These are phyloP conservation scores for Dothistroma pini DNA, from an alignment of 2,329 filamentous ascomycete species.

Conservation along the genomic window DNA sequence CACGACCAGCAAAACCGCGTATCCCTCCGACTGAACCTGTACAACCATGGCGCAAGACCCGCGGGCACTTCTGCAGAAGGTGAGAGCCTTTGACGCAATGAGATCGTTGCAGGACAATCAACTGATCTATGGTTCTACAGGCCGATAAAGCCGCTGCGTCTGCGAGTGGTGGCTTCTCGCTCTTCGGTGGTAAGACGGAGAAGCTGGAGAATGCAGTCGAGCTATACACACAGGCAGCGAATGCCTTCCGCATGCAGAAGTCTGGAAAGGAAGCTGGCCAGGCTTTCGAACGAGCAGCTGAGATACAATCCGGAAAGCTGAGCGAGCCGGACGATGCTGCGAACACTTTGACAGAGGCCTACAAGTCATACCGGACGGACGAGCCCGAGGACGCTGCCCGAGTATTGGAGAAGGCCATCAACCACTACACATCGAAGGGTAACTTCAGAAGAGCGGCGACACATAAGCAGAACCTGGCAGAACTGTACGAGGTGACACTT, in stretches of 20 bases:
- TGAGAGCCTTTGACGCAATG: slow-evolving; percentile 36
- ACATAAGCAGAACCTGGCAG: slow-evolving; percentile 83
- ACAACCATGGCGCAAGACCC: slow-evolving; percentile 69
- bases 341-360: slow-evolving; percentile 83
- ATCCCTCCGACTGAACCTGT: neutral
- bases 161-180: slow-evolving; percentile 76
- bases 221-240: slow-evolving; percentile 81
- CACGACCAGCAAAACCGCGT: neutral
- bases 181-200: slow-evolving; percentile 82
- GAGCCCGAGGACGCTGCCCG: slow-evolving; percentile 78
- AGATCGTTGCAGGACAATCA: neutral
- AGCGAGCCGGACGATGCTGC: slow-evolving; percentile 92
- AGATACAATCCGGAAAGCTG: slow-evolving; percentile 72
- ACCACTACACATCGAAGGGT: slow-evolving; percentile 81
- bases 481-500: slow-evolving; percentile 79
- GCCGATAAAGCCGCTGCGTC: slow-evolving; percentile 78
- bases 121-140: slow-evolving; percentile 45
- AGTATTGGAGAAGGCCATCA: slow-evolving; percentile 74
- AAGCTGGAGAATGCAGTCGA: slow-evolving; percentile 90
- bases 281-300: slow-evolving; percentile 80
- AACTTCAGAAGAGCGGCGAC: slow-evolving; percentile 89
- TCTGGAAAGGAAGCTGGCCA: slow-evolving; percentile 80
- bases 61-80: slow-evolving; percentile 73
- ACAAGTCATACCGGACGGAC: slow-evolving; percentile 88
- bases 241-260: slow-evolving; percentile 86